Conservation (phyloP, 805 yeast species). For the Saccharomyces cerevisiae region DNA sequence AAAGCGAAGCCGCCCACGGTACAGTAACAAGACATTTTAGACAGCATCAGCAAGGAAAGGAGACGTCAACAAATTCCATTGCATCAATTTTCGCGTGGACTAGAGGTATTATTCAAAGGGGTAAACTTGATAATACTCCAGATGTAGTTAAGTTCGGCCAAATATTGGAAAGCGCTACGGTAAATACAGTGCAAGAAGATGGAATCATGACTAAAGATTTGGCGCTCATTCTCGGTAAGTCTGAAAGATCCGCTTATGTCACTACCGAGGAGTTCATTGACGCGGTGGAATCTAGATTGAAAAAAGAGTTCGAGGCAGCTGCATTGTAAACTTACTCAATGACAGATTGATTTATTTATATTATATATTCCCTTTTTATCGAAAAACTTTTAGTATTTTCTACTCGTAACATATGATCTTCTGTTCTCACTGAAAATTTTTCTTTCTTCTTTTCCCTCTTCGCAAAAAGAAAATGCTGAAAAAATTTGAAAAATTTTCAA, state of each 20-base stretch:
- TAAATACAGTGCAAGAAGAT: slow-evolving; percentile 76
- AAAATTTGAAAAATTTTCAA: slow-evolving; percentile 3
- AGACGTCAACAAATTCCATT: slow-evolving; percentile 93
- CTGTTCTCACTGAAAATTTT: not conserved
- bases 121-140: slow-evolving; percentile 78
- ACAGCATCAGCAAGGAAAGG: slow-evolving; percentile 93
- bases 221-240: slow-evolving; percentile 82
- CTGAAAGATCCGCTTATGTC: slow-evolving; percentile 73
- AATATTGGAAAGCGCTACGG: slow-evolving; percentile 69
- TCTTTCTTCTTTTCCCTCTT: not conserved
- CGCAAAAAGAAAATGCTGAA: not conserved
- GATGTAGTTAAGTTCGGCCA: slow-evolving; percentile 77
- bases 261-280: slow-evolving; percentile 88
- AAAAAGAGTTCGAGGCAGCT: slow-evolving; percentile 14
- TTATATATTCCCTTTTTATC: not conserved
- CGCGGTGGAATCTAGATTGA: slow-evolving; percentile 65
- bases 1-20: slow-evolving; percentile 98
- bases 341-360: not conserved
- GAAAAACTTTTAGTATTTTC: not conserved
- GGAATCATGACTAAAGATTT: slow-evolving; percentile 94
- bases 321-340: not conserved
- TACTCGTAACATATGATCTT: not conserved
- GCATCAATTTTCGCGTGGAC: slow-evolving; percentile 98
- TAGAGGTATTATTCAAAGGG: slow-evolving; percentile 88
- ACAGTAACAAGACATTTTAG: slow-evolving; percentile 96